Conservation (phyloP, 106 monocot genomes). For the Agapanthus africanus region DNA sequence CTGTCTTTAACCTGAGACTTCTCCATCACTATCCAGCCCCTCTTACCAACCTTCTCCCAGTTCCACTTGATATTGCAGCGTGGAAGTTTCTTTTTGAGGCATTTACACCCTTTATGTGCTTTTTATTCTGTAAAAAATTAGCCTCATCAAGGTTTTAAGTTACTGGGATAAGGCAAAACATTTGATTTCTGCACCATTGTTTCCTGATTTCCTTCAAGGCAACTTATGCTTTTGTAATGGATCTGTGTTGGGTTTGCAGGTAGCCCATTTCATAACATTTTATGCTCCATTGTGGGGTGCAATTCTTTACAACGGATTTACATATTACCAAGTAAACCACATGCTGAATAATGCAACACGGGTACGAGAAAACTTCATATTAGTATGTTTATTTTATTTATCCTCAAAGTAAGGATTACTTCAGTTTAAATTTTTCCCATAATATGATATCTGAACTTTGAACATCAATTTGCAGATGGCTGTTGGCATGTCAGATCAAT, state of each 20-base stretch:
- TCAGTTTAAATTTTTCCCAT: background rate
- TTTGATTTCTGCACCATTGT: background rate
- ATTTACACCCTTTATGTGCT: no score
- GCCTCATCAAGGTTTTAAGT: background rate
- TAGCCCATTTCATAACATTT: slow-evolving; percentile 85
- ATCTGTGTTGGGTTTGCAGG: slow-evolving; percentile 37
- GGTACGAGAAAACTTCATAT: slow-evolving; percentile 31
- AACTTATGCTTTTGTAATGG: background rate
- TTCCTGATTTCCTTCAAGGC: background rate
- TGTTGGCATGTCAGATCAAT: slow-evolving; percentile 73
- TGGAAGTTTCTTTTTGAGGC: no score
- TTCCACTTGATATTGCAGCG: no score
- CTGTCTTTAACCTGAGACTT: no score
- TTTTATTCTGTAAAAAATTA: background rate
- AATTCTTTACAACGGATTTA: slow-evolving; percentile 95
- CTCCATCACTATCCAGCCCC: no score
- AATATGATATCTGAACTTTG: no score
- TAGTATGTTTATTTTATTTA: slow-evolving; percentile 5
- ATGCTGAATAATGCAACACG: slow-evolving; percentile 89
- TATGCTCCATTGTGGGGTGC: slow-evolving; percentile 95
- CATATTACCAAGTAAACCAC: slow-evolving; percentile 90
- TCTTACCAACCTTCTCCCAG: no score
- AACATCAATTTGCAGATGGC: slow-evolving; percentile 78
- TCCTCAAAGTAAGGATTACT: background rate
- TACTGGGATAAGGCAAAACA: background rate